Base-by-base conservation (phyloP, 306 rosid species). In the Benincasa hispida region DNA sequence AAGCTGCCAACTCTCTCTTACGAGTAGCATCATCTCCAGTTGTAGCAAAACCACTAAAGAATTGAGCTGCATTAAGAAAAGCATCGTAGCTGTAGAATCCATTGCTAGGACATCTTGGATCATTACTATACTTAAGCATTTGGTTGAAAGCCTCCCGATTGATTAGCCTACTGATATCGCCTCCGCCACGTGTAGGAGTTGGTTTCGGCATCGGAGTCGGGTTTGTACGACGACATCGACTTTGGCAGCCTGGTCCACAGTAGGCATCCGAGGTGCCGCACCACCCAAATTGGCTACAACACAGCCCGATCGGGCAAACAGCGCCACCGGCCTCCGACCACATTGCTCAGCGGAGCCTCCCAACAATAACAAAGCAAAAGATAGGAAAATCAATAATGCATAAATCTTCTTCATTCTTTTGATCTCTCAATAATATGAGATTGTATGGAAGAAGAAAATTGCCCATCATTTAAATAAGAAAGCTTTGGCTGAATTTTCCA, bases 11-110 rank as follows among this genome's bases (percentile, higher is more conserved):
- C 79, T 85, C 85, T 53, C 83, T 82, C 30, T 72, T 81, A 12
- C 81, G 83, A 13, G 81, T 63, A 12, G 58, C 53, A 17, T 6
- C 32, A 10, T 81, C 77, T 0, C 92, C 92, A 1, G 73, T 79
- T 5, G 60, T 84, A 21, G 79, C 92, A 3, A 88, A 88, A 25
- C 21, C 37, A 0, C 68, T 76, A 37, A 83, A 88, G 37, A 79
- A 58, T 24, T 21, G 47, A 5, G 90, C 88, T 3, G 92, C 90
- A 6, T 53, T 1, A 3, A 88, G 28, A 83, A 88, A 86, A 42
- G 86, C 85, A 9, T 76, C 76, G 55, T 83, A 88, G 5, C 13
- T 61, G 10, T 61, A 61, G 68, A 61, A 15, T 0, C 68, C 68
- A 30, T 61, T 61, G 24, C 24, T 88, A 78, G 37, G 76, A 42